Evolutionary conservation across 148 eudicot species (phyloP).

Genomic region (Nepenthes mirabilis): DNA sequence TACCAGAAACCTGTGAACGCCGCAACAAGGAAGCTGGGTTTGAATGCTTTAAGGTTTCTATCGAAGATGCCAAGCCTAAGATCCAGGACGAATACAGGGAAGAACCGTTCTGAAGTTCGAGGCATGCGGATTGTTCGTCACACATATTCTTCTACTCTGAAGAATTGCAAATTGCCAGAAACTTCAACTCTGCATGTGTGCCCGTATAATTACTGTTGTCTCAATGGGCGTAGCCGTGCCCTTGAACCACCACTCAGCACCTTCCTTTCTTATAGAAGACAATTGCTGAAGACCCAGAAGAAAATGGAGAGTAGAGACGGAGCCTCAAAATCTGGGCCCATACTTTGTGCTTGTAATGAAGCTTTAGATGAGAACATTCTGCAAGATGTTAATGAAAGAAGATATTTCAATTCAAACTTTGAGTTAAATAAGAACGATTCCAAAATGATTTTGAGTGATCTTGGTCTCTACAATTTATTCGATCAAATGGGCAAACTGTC

Average conservation of each 20-base stretch:
- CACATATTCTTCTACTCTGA: constrained; percentile 70
- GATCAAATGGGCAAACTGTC: too few relatives aligned
- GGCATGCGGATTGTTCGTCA: constrained; percentile 30
- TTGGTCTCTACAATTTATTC: too few relatives aligned
- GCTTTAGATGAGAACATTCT: too few relatives aligned
- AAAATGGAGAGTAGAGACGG: constrained; percentile 18
- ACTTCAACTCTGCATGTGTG: constrained; percentile 44
- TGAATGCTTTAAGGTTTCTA: constrained; percentile 36
- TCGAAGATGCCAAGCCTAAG: constrained; percentile 51
- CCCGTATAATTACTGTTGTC: constrained; percentile 69
- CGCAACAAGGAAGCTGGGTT: constrained; percentile 28
- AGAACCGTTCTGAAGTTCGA: constrained; percentile 19
- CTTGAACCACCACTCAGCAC: constrained; percentile 36
- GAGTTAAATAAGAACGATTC: too few relatives aligned
- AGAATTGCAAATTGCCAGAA: constrained; percentile 42
- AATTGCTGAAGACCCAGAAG: constrained; percentile 20
- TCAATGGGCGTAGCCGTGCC: constrained; percentile 48
- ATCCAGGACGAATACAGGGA: constrained; percentile 29
- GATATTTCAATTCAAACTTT: too few relatives aligned
- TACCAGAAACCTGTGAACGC: constrained; percentile 20
- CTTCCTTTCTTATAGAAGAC: constrained; percentile 34
- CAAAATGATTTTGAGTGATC: too few relatives aligned
- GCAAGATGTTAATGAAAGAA: too few relatives aligned
- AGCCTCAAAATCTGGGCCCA: constrained; percentile 9
- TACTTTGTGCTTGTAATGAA: not conserved